phyloP scores from a whole-genome alignment of 2,329 filamentous ascomycete genomes.

The Chrysoporthe deuterocubensis region DNA sequence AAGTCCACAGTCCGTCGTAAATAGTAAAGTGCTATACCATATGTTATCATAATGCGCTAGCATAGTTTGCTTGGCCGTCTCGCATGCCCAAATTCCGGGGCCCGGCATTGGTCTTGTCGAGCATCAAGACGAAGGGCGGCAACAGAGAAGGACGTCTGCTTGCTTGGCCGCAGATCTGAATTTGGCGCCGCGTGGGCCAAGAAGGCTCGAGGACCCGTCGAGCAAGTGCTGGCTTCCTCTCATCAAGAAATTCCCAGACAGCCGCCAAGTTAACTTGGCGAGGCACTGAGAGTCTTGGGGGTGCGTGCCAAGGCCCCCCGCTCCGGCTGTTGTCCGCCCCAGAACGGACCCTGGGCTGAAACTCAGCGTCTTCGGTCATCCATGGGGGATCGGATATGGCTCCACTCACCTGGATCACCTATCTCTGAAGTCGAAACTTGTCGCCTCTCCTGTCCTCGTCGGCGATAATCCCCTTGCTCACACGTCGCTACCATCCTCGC shows the following conservation, averaged over 20 bases:
- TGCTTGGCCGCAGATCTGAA: constrained; percentile 15
- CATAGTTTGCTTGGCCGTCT: background rate
- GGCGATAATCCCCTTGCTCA: constrained; percentile 16
- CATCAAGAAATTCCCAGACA: constrained; percentile 7
- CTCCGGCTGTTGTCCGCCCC: constrained; percentile 9
- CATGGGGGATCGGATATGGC: constrained; percentile 21
- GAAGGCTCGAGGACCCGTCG: constrained; percentile 6
- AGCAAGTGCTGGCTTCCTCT: constrained; percentile 17
- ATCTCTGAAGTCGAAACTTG: constrained; percentile 28
- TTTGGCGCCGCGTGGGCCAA: constrained; percentile 21
- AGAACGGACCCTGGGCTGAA: constrained; percentile 22
- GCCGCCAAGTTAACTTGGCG: constrained; percentile 23
- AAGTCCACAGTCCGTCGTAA: constrained; percentile 8
- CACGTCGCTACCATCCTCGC: constrained; percentile 13
- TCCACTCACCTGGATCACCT: constrained; percentile 28
- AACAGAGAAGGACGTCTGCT: background rate
- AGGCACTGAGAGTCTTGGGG: constrained; percentile 17
- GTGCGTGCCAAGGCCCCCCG: background rate
- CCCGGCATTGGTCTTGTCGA: constrained; percentile 10
- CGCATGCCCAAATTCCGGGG: background rate
- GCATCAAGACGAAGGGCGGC: constrained; percentile 1
- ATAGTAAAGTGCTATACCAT: background rate
- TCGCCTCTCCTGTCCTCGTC: constrained; percentile 12
- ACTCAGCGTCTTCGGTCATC: constrained; percentile 23
- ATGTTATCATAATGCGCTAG: background rate